phyloP scores from a whole-genome alignment of 345 rosid genomes.

The Populus davidiana region DNA sequence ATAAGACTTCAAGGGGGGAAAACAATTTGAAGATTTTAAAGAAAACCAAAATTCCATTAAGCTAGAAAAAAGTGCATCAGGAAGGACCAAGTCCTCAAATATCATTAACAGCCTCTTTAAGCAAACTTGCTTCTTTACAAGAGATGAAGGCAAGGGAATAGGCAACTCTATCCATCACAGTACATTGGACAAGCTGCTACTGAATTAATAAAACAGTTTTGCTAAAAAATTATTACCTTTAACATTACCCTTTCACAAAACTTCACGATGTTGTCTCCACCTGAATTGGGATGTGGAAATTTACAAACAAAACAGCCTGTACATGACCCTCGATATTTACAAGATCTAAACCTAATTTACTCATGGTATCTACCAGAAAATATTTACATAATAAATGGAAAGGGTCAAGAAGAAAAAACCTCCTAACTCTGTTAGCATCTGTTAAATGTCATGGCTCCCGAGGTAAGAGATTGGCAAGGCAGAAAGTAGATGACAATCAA shows the following conservation, averaged over 20 bases:
- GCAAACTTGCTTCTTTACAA: too few relatives aligned
- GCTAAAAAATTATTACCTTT: not conserved
- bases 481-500: not conserved
- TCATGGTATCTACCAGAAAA: not conserved
- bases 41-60: too few relatives aligned
- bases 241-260: not conserved
- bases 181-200: not conserved
- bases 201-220: not conserved
- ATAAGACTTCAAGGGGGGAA: too few relatives aligned
- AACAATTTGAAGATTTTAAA: too few relatives aligned
- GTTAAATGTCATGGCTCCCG: not conserved
- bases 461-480: not conserved
- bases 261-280: not conserved
- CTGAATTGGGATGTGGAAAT: not conserved
- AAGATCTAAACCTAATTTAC: not conserved
- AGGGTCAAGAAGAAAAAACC: not conserved
- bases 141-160: not conserved
- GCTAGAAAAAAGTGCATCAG: too few relatives aligned
- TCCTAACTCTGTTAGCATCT: not conserved
- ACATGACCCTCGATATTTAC: not conserved
- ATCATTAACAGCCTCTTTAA: too few relatives aligned
- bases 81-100: too few relatives aligned
- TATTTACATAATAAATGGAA: not conserved
- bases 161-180: not conserved
- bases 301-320: constrained; percentile 5